Base-by-base conservation (phyloP, 2,329 filamentous ascomycete genomes). In the Aspergillus chevalieri region DNA sequence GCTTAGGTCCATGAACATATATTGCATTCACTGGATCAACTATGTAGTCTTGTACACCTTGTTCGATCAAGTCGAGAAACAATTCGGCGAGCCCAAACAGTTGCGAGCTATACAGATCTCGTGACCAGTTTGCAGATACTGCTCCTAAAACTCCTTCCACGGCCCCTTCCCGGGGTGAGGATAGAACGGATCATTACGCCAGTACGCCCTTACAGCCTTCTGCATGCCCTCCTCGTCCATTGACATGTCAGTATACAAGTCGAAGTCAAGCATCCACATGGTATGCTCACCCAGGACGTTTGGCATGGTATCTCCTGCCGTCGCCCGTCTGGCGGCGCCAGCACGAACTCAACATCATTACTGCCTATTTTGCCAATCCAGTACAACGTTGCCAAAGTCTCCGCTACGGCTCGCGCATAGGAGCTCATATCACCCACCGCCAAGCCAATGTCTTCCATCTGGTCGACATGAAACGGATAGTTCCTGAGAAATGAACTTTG, bases 291-390 rank as follows among this genome's bases (percentile, higher is more conserved):
- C 70, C 0, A 76, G 57, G 0, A 49, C 24, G 45, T 56, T 57
- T 0, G 49, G 51, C 2, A 53, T 42, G 3, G 50, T 30, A 9
- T 39, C 3, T 19, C 19, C 17, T 19, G 17, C 3, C 4, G 7
- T 4, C 10, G 10, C 12, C 10, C 19, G 4, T 50, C 44, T 2
- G 50, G 52, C 2, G 58, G 49, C 0, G 60, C 67, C 2, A 82
- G 69, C 0, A 82, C 79, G 54, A 81, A 82, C 44, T 83, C 77
- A 2, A 83, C 68, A 43, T 80, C 78, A 33, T 75, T 75, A 0
- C 71, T 78, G 52, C 82, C 78, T 0, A 79, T 57, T 9, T 63
- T 52, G 0, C 67, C 72, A 1, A 55, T 43, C 78, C 77, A 83
- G 51, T 79, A 73, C 46, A 82, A 62, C 2, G 75, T 64, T 0